A percentile compares a stretch with the other conserved stretches of the same genome.
These are phyloP conservation scores for Bisporella sp. DNA, from an alignment of 2,329 filamentous ascomycete genomes.

Conservation along the genomic window DNA sequence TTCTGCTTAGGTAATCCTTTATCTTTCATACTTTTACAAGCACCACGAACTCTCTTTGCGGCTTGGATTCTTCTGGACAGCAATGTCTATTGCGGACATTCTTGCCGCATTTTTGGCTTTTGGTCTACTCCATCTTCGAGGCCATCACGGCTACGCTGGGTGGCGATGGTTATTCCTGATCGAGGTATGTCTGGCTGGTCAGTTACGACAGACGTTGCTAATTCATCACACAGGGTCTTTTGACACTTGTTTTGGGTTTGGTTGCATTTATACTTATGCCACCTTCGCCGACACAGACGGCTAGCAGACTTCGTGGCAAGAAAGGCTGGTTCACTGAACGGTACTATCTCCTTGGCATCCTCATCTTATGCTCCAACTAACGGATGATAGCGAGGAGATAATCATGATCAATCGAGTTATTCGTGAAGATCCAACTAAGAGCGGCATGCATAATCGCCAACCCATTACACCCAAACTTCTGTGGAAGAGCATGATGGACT, in stretches of 20 bases:
- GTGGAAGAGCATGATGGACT: conserved; percentile 41
- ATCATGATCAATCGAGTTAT: conserved; percentile 57
- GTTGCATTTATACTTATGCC: conserved; percentile 10
- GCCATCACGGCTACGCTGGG: conserved; percentile 43
- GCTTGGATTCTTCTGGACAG: conserved; percentile 60
- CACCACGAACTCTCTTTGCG: conserved; percentile 56
- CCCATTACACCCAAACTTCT: conserved; percentile 37
- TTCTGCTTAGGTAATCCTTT: conserved; percentile 39
- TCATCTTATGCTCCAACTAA: too few relatives aligned
- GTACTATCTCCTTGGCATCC: neutral
- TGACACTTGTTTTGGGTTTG: conserved; percentile 13
- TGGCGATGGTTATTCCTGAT: conserved; percentile 51
- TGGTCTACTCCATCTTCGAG: conserved; percentile 47
- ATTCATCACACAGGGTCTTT: conserved; percentile 5
- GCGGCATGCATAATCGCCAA: conserved; percentile 42
- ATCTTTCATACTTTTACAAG: conserved; percentile 66
- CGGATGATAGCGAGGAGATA: conserved; percentile 42
- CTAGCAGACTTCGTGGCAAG: conserved; percentile 44
- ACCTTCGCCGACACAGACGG: conserved; percentile 17
- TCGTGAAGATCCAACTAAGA: conserved; percentile 45
- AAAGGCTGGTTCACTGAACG: conserved; percentile 54
- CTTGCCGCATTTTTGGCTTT: conserved; percentile 48
- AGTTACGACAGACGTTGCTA: neutral
- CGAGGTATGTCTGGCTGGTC: conserved; percentile 12
- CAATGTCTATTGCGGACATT: conserved; percentile 44